These are phyloP conservation scores for Marasmius fiardii DNA, from an alignment of 1,284 basidiomycete genomes.

Conservation along the genomic window DNA sequence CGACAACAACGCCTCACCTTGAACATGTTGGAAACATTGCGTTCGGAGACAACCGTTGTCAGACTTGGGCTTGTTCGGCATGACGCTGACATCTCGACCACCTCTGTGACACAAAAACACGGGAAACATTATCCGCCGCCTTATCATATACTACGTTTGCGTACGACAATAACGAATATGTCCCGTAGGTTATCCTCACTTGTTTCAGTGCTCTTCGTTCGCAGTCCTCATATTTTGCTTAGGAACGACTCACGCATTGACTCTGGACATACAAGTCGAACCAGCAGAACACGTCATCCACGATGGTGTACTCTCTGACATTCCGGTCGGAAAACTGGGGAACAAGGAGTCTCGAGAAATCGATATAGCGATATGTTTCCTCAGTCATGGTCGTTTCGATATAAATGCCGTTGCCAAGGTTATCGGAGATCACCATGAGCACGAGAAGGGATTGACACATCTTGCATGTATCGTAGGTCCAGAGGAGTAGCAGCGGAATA, in stretches of 20 bases:
- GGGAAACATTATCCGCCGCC: slow-evolving; percentile 44
- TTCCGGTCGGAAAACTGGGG: slow-evolving; percentile 56
- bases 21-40: slow-evolving; percentile 73
- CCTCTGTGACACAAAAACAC: slow-evolving; percentile 24
- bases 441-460: slow-evolving; percentile 32
- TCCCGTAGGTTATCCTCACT: slow-evolving; percentile 46
- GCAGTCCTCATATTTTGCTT: slow-evolving; percentile 8
- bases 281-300: slow-evolving; percentile 65
- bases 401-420: slow-evolving; percentile 55
- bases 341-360: slow-evolving; percentile 49
- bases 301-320: slow-evolving; percentile 61
- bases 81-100: slow-evolving; percentile 16
- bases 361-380: slow-evolving; percentile 68
- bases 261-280: slow-evolving; percentile 50
- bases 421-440: slow-evolving; percentile 27
- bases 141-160: slow-evolving; percentile 59
- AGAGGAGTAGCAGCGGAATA: slow-evolving; percentile 1
- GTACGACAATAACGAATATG: slow-evolving; percentile 56
- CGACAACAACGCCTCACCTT: slow-evolving; percentile 72
- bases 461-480: slow-evolving; percentile 32
- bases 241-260: slow-evolving; percentile 51
- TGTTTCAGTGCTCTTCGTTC: neutral
- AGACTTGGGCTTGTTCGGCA: slow-evolving; percentile 49
- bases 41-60: slow-evolving; percentile 59
- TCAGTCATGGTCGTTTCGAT: slow-evolving; percentile 71